Conservation (phyloP, 2,329 filamentous ascomycete species). For the Harringtonia aguacate region DNA sequence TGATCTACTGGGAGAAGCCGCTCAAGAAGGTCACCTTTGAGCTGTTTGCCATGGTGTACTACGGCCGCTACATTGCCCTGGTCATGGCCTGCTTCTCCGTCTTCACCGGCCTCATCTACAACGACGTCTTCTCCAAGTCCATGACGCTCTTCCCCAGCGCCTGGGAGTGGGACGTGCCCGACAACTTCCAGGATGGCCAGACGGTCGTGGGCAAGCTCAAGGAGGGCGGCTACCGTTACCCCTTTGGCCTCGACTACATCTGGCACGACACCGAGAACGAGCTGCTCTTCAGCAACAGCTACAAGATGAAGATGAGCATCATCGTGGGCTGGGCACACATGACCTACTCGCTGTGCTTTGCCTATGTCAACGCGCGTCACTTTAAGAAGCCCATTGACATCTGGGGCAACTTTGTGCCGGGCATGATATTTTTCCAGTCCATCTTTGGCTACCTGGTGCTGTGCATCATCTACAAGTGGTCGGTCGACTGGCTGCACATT, state of each 20-base stretch:
- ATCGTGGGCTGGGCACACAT: slow-evolving; percentile 96
- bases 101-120: slow-evolving; percentile 95
- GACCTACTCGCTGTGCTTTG: slow-evolving; percentile 93
- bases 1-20: slow-evolving; percentile 95
- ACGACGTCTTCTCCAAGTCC: slow-evolving; percentile 91
- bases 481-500: slow-evolving; percentile 66
- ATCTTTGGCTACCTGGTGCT: slow-evolving; percentile 96
- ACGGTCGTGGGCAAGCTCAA: slow-evolving; percentile 56
- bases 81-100: slow-evolving; percentile 98
- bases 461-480: slow-evolving; percentile 97
- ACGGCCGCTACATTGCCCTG: slow-evolving; percentile 94
- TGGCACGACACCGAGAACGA: slow-evolving; percentile 97
- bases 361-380: slow-evolving; percentile 86
- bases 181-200: slow-evolving; percentile 53
- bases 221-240: slow-evolving; percentile 67
- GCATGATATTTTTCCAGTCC: slow-evolving; percentile 99
- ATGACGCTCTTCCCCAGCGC: slow-evolving; percentile 81
- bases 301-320: slow-evolving; percentile 99
- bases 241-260: slow-evolving; percentile 89
- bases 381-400: slow-evolving; percentile 95
- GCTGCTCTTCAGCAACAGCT: slow-evolving; percentile 91
- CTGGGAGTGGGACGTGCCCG: slow-evolving; percentile 69
- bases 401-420: slow-evolving; percentile 93
- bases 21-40: slow-evolving; percentile 90
- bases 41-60: slow-evolving; percentile 96